Evolutionary conservation across 805 yeast genomes (phyloP).

Genomic region (Metschnikowia aberdeeniae): DNA sequence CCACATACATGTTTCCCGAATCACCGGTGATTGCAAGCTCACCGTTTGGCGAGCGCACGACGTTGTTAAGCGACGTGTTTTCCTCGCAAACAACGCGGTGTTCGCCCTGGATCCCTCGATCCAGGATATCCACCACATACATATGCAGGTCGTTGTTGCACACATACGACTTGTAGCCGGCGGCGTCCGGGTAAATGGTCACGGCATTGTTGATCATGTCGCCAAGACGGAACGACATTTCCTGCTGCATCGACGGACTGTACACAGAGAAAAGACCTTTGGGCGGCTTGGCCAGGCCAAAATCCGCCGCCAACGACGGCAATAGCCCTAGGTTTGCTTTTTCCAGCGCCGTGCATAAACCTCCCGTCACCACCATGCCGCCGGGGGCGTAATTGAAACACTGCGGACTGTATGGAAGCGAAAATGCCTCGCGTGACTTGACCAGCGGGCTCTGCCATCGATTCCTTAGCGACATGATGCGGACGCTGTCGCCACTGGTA

Average conservation of each 20-base stretch:
- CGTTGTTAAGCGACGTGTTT: constrained; percentile 71
- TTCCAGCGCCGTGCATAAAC: constrained; percentile 39
- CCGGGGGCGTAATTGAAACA: constrained; percentile 57
- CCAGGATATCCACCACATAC: constrained; percentile 58
- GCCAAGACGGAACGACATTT: constrained; percentile 59
- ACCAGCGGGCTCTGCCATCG: constrained; percentile 2
- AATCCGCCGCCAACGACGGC: constrained; percentile 18
- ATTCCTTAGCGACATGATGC: constrained; percentile 9
- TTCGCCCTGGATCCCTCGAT: constrained; percentile 40
- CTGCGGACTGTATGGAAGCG: constrained; percentile 61
- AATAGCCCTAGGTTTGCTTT: constrained; percentile 24
- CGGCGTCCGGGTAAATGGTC: constrained; percentile 32
- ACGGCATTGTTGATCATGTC: constrained; percentile 83
- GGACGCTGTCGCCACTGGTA: constrained; percentile 53
- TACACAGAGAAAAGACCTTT: constrained; percentile 65
- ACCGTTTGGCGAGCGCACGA: constrained; percentile 52
- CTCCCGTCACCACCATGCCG: constrained; percentile 49
- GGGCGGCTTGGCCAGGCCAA: constrained; percentile 27
- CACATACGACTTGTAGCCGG: constrained; percentile 50
- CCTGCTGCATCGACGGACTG: constrained; percentile 45
- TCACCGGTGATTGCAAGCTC: constrained; percentile 67
- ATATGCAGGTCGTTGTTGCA: constrained; percentile 82
- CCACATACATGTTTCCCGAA: constrained; percentile 56
- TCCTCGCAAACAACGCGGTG: constrained; percentile 43
- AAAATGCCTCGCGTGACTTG: constrained; percentile 9